A percentile compares a stretch with the other conserved stretches of the same genome.
phyloP scores from a whole-genome alignment of 1,284 basidiomycete species.

The Ganoderma sinense region DNA sequence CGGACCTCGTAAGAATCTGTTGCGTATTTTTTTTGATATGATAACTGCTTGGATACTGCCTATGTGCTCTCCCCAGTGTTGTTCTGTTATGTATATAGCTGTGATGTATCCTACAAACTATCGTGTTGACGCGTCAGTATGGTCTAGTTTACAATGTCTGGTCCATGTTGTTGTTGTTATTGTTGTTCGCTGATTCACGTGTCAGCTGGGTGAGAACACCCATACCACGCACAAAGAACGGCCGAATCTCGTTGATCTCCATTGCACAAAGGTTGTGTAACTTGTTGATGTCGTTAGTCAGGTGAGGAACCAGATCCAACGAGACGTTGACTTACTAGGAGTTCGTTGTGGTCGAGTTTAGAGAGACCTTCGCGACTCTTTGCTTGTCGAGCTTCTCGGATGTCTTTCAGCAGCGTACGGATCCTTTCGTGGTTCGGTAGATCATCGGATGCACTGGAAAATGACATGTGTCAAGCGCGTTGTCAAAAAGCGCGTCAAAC shows the following conservation, averaged over 20 bases:
- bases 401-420: constrained; percentile 88
- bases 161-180: constrained; percentile 28
- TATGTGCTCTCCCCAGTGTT: neutral
- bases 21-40: neutral
- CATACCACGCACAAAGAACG: constrained; percentile 89
- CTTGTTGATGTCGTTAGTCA: constrained; percentile 47
- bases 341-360: constrained; percentile 76
- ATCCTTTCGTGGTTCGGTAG: constrained; percentile 84
- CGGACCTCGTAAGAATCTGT: neutral
- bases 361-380: constrained; percentile 89
- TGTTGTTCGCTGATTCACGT: constrained; percentile 38
- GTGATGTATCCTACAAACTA: neutral
- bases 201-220: constrained; percentile 62
- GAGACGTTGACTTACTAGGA: constrained; percentile 63
- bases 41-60: neutral
- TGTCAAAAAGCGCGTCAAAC: neutral
- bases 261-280: constrained; percentile 87
- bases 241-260: constrained; percentile 93
- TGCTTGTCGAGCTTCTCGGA: constrained; percentile 93
- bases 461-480: neutral
- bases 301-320: neutral
- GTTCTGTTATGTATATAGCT: neutral
- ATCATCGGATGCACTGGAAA: constrained; percentile 86
- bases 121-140: neutral
- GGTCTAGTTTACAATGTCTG: constrained; percentile 9